Base-by-base conservation (phyloP, 2,329 filamentous ascomycete species). In the Zymoseptoria passerinii region DNA sequence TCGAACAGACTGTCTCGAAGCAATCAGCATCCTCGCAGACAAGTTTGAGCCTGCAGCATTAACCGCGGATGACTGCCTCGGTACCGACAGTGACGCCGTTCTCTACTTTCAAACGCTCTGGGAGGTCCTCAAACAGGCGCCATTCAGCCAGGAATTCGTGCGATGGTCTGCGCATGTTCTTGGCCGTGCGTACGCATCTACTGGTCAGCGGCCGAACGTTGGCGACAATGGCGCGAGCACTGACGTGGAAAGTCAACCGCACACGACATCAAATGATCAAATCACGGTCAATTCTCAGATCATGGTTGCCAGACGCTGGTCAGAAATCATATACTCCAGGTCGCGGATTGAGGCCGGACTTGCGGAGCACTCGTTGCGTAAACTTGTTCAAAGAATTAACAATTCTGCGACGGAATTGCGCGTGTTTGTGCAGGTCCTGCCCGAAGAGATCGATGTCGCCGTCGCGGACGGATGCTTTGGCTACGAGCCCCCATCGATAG, bases 101-200 rank as follows among this genome's bases (percentile, higher is more conserved):
- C 72, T 52, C 29, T 65, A 66, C 50, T 57, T 61, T 8, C 55
- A 65, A 10, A 54, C 56, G 20, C 53, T 71, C 20, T 68, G 67
- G 66, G 59, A 67, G 48, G 55, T 65, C 2, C 16, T 66, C 8
- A 55, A 59, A 52, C 54, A 52, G 9, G 49, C 54, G 6, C n/a
- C 58, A 75, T 19, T 63, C 10, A 50, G 56, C 52, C 56, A 58
- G 2, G 27, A 18, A 7, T 70, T 70, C 57, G 76, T 90, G 0
- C 77, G 89, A 0, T 99, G 95, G 95, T 88, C 89, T 50, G 92
- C 89, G 2, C 83, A 87, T 62, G 87, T 92, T 1, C 78, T 97
- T 50, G 94, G 95, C 7, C 83, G 90, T 69, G 86, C 90, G 0
- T 97, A 92, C 73, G 85, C 87, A 48, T 82, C 58, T 63, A 72